phyloP scores from a whole-genome alignment of 352 stramenopile species.

The Aphanomyces astaci region DNA sequence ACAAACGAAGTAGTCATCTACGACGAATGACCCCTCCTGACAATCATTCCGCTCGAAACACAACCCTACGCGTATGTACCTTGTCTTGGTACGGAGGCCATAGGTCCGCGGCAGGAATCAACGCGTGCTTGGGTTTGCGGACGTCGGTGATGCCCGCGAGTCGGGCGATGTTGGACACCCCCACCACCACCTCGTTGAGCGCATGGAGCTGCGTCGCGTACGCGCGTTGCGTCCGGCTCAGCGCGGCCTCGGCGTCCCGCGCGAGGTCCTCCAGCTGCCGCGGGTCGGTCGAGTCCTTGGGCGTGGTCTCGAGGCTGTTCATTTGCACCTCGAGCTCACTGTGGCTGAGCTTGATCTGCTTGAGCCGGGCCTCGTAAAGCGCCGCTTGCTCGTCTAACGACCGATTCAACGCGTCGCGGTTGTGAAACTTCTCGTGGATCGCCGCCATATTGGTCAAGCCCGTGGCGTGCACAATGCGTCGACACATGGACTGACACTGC shows the following conservation, averaged over 20 bases:
- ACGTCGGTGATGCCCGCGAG: conserved; percentile 68
- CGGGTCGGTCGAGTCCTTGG: conserved; percentile 32
- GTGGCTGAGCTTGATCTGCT: conserved; percentile 73
- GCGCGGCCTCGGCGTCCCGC: conserved; percentile 58
- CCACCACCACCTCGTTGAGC: conserved; percentile 68
- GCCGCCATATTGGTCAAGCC: conserved; percentile 68
- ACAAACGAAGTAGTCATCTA: neutral
- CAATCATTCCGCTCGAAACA: too few species aligned
- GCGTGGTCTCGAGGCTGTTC: conserved; percentile 37
- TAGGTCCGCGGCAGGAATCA: conserved; percentile 43
- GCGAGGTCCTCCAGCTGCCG: conserved; percentile 61
- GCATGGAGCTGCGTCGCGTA: conserved; percentile 56
- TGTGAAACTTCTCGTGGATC: conserved; percentile 72
- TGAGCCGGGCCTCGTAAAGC: conserved; percentile 66
- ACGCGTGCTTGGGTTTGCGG: conserved; percentile 45
- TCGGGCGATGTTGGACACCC: conserved; percentile 58
- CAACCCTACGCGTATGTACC: neutral
- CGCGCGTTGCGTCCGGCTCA: conserved; percentile 52
- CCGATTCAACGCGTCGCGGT: conserved; percentile 62
- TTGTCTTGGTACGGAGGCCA: conserved; percentile 45
- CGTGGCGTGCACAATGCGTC: conserved; percentile 76
- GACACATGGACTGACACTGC: conserved; percentile 73
- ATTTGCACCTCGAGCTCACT: conserved; percentile 64
- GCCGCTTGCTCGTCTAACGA: conserved; percentile 79
- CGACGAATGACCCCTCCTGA: too few species aligned